These are phyloP conservation scores for Cladosporium sp. DNA, from an alignment of 2,329 filamentous ascomycete genomes.

Conservation along the genomic window DNA sequence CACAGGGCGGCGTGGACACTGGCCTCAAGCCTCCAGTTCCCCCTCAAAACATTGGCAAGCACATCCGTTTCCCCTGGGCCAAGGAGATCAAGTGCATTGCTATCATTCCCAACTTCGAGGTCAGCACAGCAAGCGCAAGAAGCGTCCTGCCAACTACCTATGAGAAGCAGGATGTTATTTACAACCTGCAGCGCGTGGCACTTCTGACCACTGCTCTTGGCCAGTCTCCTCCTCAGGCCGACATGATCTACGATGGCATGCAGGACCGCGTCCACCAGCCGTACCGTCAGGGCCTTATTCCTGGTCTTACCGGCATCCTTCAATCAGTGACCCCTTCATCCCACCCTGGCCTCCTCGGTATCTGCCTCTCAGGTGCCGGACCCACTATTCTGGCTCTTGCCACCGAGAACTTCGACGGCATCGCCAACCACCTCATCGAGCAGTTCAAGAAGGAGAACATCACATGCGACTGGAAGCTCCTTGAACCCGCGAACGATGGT, in stretches of 20 bases:
- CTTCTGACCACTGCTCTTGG: slow-evolving; percentile 85
- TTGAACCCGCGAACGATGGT: slow-evolving; percentile 78
- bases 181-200: slow-evolving; percentile 92
- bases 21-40: slow-evolving; percentile 81
- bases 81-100: slow-evolving; percentile 94
- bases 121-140: slow-evolving; percentile 87
- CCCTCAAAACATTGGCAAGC: slow-evolving; percentile 89
- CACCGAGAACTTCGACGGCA: slow-evolving; percentile 81
- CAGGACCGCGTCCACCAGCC: slow-evolving; percentile 98
- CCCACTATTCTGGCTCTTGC: slow-evolving; percentile 92
- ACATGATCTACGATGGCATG: slow-evolving; percentile 96
- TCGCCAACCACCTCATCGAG: slow-evolving; percentile 66
- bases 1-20: slow-evolving; percentile 86
- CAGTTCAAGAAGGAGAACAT: slow-evolving; percentile 71
- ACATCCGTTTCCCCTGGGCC: slow-evolving; percentile 92
- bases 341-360: slow-evolving; percentile 83
- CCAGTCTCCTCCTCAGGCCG: slow-evolving; percentile 82
- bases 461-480: slow-evolving; percentile 76
- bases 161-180: slow-evolving; percentile 77
- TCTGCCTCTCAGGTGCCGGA: slow-evolving; percentile 90
- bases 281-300: slow-evolving; percentile 87
- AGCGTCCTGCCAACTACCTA: slow-evolving; percentile 79
- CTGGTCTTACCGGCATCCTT: slow-evolving; percentile 84
- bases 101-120: slow-evolving; percentile 93
- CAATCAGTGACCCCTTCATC: slow-evolving; percentile 83